Conservation (phyloP, 306 rosid species). For the Ceratonia siliqua region DNA sequence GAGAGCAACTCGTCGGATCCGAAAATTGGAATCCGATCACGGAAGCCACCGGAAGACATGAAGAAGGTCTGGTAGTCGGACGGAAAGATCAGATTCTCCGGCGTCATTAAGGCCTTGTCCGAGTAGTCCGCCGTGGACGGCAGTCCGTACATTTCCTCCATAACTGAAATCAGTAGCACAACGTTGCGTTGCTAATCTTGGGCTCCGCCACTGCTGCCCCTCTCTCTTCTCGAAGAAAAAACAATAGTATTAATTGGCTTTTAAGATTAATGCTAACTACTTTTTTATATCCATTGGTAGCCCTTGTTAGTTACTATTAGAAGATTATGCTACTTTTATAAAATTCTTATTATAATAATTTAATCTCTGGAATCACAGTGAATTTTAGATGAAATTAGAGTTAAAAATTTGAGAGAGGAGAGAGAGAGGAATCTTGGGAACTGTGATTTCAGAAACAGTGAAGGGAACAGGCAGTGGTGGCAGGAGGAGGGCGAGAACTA, state of each 20-base stretch:
- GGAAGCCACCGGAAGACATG: conserved; percentile 36
- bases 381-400: background rate
- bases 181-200: conserved; percentile 32
- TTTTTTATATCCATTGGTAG: background rate
- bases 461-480: background rate
- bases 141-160: conserved; percentile 89
- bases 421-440: background rate
- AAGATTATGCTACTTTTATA: background rate
- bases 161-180: conserved; percentile 23
- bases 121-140: conserved; percentile 61
- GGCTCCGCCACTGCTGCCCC: background rate
- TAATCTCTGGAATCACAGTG: background rate
- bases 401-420: background rate
- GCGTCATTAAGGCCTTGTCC: conserved; percentile 70
- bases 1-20: conserved; percentile 81
- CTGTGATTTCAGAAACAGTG: background rate
- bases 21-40: conserved; percentile 62
- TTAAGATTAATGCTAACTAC: background rate
- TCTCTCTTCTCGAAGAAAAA: background rate
- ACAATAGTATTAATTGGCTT: background rate
- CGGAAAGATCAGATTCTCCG: conserved; percentile 86
- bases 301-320: background rate
- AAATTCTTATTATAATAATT: background rate
- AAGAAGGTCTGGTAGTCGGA: conserved; percentile 65
- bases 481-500: too few relatives aligned